These are phyloP conservation scores for Alternaria viburni DNA, from an alignment of 2,329 filamentous ascomycete species.

Conservation along the genomic window DNA sequence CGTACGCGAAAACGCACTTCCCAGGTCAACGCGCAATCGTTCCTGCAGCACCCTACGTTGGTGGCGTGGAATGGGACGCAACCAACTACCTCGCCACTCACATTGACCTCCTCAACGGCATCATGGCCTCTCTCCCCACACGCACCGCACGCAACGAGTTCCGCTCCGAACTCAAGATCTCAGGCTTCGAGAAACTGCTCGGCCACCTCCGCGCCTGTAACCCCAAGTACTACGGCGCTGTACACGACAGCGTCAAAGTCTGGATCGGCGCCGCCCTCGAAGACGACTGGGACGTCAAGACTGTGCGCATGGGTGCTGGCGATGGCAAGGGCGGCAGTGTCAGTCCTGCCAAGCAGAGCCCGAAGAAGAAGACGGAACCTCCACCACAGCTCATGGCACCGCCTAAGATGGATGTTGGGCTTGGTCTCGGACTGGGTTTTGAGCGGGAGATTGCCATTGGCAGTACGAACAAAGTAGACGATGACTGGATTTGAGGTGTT, in stretches of 20 bases:
- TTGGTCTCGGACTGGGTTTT: slow-evolving; percentile 37
- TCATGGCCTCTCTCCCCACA: slow-evolving; percentile 80
- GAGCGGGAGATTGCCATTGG: slow-evolving; percentile 37
- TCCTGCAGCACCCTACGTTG: slow-evolving; percentile 92
- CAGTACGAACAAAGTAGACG: slow-evolving; percentile 21
- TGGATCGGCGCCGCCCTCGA: slow-evolving; percentile 89
- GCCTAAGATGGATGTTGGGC: slow-evolving; percentile 46
- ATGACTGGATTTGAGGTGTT: slow-evolving; percentile 42
- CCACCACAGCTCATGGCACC: slow-evolving; percentile 48
- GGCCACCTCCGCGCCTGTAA: slow-evolving; percentile 88
- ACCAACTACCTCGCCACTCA: slow-evolving; percentile 95
- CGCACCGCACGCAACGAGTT: slow-evolving; percentile 74
- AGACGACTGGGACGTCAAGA: slow-evolving; percentile 84
- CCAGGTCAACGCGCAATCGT: slow-evolving; percentile 87
- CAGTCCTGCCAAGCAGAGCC: slow-evolving; percentile 49
- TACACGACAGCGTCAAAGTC: slow-evolving; percentile 85
- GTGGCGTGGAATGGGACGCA: slow-evolving; percentile 97
- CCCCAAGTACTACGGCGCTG: slow-evolving; percentile 93
- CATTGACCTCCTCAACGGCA: slow-evolving; percentile 88
- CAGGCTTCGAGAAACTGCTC: slow-evolving; percentile 90
- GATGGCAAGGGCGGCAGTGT: slow-evolving; percentile 41
- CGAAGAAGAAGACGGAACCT: slow-evolving; percentile 48
- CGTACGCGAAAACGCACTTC: slow-evolving; percentile 72
- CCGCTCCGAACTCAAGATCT: slow-evolving; percentile 78
- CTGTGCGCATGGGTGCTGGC: slow-evolving; percentile 74